A percentile compares a stretch with the other conserved stretches of the same genome.
phyloP scores from a whole-genome alignment of 2,329 filamentous ascomycete genomes.

The Phialocephala sp. region DNA sequence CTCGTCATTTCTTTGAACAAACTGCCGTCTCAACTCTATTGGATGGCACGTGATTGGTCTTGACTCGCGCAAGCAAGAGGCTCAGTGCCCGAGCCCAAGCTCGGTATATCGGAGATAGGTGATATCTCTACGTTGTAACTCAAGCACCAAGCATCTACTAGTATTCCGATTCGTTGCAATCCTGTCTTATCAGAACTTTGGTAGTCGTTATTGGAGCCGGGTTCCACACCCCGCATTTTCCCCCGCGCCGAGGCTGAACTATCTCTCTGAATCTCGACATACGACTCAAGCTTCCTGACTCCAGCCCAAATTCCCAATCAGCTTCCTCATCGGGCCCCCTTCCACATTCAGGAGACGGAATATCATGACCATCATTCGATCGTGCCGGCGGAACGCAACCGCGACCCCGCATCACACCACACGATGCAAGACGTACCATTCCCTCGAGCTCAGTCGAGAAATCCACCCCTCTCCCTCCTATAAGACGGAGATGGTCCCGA shows the following conservation, averaged over 20 bases:
- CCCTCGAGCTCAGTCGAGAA: not conserved
- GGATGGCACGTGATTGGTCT: too few relatives aligned
- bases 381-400: not conserved
- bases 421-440: not conserved
- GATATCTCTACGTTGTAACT: not conserved
- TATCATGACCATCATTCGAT: not conserved
- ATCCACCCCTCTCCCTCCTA: not conserved
- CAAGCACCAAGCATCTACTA: not conserved
- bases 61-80: not conserved
- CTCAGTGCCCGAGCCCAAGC: too few relatives aligned
- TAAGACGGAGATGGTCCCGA: not conserved
- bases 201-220: not conserved
- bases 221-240: slow-evolving; percentile 4
- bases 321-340: not conserved
- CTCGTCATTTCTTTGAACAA: too few relatives aligned
- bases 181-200: not conserved
- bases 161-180: not conserved
- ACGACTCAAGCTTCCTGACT: slow-evolving; percentile 5
- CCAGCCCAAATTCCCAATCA: not conserved
- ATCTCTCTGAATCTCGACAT: not conserved
- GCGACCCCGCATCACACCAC: slow-evolving; percentile 5
- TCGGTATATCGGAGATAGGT: not conserved
- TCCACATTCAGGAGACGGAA: not conserved
- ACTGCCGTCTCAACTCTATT: too few relatives aligned
- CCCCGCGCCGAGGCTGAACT: slow-evolving; percentile 6